Conservation (phyloP, 495 filamentous ascomycete species). For the Trichoderma parareesei region DNA sequence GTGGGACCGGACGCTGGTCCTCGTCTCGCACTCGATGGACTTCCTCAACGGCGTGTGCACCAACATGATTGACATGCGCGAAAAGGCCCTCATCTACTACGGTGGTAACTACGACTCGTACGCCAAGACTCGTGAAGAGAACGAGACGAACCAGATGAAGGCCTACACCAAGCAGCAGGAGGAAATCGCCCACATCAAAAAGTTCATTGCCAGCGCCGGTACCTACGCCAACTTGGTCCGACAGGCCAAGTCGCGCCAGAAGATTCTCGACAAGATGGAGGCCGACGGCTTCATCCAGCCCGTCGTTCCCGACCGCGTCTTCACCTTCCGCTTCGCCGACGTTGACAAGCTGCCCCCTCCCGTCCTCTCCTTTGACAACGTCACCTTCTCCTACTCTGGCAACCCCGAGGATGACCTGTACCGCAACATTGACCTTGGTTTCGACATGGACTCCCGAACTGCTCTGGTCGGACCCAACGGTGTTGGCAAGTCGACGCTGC, state of each 20-base stretch:
- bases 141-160: conserved; percentile 97
- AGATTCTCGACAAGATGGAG: conserved; percentile 99
- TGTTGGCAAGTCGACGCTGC: conserved; percentile 98
- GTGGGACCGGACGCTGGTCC: conserved; percentile 95
- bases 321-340: conserved; percentile 97
- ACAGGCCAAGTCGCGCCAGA: conserved; percentile 97
- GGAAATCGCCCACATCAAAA: conserved; percentile 99
- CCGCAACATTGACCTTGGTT: conserved; percentile 91
- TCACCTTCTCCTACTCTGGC: conserved; percentile 96
- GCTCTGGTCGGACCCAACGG: conserved; percentile 97
- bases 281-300: conserved; percentile 96
- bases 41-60: conserved; percentile 99
- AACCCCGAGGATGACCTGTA: conserved; percentile 85
- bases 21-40: conserved; percentile 96
- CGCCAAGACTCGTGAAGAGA: conserved; percentile 86
- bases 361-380: conserved; percentile 91
- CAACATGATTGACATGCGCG: conserved; percentile 97
- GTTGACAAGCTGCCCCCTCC: conserved; percentile 97
- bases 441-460: conserved; percentile 98
- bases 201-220: conserved; percentile 99
- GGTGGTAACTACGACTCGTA: conserved; percentile 99
- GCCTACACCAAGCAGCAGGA: conserved; percentile 99
- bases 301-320: conserved; percentile 76
- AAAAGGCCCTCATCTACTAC: conserved; percentile 89
- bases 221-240: conserved; percentile 98